phyloP scores from a whole-genome alignment of 306 rosid species.

The Cucumis hystrix region DNA sequence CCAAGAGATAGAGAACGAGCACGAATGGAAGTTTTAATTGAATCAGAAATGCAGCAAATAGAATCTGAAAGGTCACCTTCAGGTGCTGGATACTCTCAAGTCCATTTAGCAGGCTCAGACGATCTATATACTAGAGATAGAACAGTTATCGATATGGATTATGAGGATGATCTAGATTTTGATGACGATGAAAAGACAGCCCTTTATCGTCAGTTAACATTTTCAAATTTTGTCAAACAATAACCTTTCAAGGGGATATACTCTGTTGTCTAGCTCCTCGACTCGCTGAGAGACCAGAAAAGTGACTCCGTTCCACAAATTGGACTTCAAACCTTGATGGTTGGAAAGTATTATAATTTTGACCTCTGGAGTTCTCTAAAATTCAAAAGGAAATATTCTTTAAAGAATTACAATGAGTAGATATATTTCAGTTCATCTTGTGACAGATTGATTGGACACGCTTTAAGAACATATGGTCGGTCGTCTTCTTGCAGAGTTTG shows the following conservation, averaged over 20 bases:
- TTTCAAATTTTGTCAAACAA: slow-evolving; percentile 20
- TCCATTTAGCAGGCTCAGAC: slow-evolving; percentile 16
- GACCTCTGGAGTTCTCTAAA: background rate
- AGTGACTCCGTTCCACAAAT: background rate
- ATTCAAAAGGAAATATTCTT: background rate
- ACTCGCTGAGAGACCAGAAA: background rate
- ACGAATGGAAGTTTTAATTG: slow-evolving; percentile 35
- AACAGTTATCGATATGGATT: slow-evolving; percentile 28
- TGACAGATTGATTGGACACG: background rate
- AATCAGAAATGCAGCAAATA: slow-evolving; percentile 38
- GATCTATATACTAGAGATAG: slow-evolving; percentile 18
- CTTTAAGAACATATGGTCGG: background rate
- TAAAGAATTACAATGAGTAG: background rate
- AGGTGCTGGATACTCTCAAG: slow-evolving; percentile 7
- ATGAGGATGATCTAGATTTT: slow-evolving; percentile 28
- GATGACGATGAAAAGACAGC: slow-evolving; percentile 48
- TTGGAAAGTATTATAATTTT: background rate
- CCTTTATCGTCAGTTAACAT: slow-evolving; percentile 40
- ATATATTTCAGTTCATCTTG: background rate
- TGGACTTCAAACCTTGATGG: background rate
- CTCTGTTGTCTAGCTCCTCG: background rate
- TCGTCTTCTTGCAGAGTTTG: background rate
- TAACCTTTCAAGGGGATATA: background rate
- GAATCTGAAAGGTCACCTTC: slow-evolving; percentile 14
- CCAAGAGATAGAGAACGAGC: slow-evolving; percentile 48